Conservation (phyloP, 2,329 filamentous ascomycete genomes). For the Phialemonium atrogriseum region DNA sequence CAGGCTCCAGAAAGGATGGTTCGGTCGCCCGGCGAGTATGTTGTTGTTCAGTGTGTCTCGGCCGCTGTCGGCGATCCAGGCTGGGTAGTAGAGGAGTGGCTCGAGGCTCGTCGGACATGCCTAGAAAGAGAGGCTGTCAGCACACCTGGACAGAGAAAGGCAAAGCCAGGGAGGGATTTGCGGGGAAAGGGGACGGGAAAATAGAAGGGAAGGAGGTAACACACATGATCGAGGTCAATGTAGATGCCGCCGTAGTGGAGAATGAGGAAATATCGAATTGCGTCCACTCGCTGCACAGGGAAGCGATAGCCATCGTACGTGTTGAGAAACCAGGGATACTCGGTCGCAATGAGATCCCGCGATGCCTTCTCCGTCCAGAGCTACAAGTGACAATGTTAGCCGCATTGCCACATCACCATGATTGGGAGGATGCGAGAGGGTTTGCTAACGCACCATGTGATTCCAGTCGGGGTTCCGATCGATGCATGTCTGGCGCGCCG, state of each 20-base stretch:
- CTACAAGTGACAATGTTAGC: too few relatives aligned
- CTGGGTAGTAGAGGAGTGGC: too few relatives aligned
- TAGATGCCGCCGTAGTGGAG: constrained; percentile 71
- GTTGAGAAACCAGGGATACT: constrained; percentile 69
- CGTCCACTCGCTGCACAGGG: constrained; percentile 67
- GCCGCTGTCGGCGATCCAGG: constrained; percentile 15
- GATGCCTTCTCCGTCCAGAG: constrained; percentile 68
- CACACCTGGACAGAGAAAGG: too few relatives aligned
- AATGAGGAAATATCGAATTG: constrained; percentile 74
- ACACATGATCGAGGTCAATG: constrained; percentile 57
- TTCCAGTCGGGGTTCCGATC: background rate
- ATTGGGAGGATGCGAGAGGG: too few relatives aligned
- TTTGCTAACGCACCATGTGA: too few relatives aligned
- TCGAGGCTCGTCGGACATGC: too few relatives aligned
- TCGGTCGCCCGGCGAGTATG: constrained; percentile 13
- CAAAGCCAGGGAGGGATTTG: background rate
- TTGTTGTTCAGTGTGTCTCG: constrained; percentile 18
- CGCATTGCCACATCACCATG: background rate
- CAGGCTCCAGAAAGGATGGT: constrained; percentile 15
- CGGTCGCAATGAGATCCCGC: constrained; percentile 59
- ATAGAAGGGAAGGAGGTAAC: background rate
- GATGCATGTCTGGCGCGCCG: constrained; percentile 2
- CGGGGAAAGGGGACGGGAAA: background rate
- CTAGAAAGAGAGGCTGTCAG: too few relatives aligned
- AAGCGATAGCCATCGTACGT: constrained; percentile 67